Evolutionary conservation across 1,284 basidiomycete species (phyloP).

Genomic region (Leccinum pseudoinsigne): DNA sequence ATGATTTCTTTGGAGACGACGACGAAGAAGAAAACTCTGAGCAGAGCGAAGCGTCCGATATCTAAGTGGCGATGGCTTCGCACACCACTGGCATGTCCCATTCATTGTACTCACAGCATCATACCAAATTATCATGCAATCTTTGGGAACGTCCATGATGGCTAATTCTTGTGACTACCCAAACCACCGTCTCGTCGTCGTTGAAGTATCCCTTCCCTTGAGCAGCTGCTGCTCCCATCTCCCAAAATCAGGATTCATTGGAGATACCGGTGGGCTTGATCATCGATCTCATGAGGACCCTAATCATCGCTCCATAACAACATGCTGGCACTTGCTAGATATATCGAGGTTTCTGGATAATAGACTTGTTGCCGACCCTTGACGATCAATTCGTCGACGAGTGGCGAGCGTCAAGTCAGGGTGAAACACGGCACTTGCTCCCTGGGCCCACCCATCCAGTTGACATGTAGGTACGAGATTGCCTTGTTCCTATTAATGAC

Average conservation of each 20-base stretch:
- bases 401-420: not conserved
- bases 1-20: constrained; percentile 48
- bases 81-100: not conserved
- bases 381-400: not conserved
- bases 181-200: not conserved
- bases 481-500: not conserved
- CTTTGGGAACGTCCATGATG: not conserved
- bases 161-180: not conserved
- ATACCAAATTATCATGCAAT: not conserved
- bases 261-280: not conserved
- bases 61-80: constrained; percentile 2
- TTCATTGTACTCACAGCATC: constrained; percentile 6
- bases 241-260: not conserved
- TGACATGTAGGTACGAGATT: not conserved
- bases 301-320: not conserved
- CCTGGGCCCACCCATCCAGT: not conserved
- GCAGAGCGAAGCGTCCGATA: constrained; percentile 19
- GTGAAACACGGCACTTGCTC: not conserved
- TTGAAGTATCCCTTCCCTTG: not conserved
- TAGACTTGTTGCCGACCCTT: not conserved
- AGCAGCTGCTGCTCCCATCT: not conserved
- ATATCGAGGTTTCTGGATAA: not conserved
- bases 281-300: not conserved
- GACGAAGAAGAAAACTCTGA: constrained; percentile 29
- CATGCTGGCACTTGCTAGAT: not conserved